Evolutionary conservation across 352 stramenopile genomes (phyloP).

Genomic region (Phytophthora multivora): DNA sequence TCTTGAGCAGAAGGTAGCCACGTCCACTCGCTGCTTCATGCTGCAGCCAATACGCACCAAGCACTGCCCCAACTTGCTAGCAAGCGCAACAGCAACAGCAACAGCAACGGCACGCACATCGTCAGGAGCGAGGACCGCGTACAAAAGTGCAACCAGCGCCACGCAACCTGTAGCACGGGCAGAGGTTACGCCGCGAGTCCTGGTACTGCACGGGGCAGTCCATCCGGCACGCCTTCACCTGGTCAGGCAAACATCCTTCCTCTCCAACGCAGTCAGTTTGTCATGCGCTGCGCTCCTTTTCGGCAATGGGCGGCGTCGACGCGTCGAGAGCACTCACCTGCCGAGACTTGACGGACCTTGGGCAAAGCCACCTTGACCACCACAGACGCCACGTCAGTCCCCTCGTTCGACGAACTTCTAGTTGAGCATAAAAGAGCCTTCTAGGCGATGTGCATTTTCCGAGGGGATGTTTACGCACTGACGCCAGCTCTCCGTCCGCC

Average conservation of each 20-base stretch:
- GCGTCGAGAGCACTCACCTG: constrained; percentile 20
- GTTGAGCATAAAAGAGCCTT: constrained; percentile 14
- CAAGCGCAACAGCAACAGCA: constrained; percentile 1
- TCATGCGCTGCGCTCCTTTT: constrained; percentile 12
- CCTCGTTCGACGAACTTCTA: constrained; percentile 4
- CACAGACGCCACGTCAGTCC: constrained; percentile 26
- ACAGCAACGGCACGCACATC: constrained; percentile 1
- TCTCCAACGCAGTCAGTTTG: background rate
- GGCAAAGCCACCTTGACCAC: constrained; percentile 28
- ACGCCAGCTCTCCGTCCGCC: constrained; percentile 4
- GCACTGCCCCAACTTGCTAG: constrained; percentile 69
- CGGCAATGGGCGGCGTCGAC: constrained; percentile 1
- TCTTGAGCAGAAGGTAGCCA: constrained; percentile 71
- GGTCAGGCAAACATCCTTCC: constrained; percentile 48
- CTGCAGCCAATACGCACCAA: constrained; percentile 68
- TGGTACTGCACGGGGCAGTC: constrained; percentile 64
- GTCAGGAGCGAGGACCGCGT: constrained; percentile 9
- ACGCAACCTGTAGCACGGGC: constrained; percentile 82
- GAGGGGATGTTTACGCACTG: constrained; percentile 14
- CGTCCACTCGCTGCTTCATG: constrained; percentile 64
- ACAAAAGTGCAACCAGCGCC: constrained; percentile 4
- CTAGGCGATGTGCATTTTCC: background rate
- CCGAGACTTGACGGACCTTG: constrained; percentile 18
- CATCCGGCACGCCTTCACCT: constrained; percentile 58
- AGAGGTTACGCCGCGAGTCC: constrained; percentile 56